Conservation (phyloP, 2,329 filamentous ascomycete species). For the Ramularia collo-cygni region DNA sequence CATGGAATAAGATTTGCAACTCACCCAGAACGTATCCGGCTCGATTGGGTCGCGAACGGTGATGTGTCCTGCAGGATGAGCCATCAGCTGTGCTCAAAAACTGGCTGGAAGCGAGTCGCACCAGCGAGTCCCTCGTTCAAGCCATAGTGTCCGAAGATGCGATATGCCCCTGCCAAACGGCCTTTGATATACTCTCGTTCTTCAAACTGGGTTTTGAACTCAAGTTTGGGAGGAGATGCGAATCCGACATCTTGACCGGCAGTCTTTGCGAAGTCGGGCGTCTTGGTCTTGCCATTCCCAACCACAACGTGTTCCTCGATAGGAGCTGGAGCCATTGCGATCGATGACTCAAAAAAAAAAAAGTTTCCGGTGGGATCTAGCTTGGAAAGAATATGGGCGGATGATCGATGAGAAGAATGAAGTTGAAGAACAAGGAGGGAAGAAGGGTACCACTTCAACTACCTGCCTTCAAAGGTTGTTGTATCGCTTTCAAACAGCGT, state of each 20-base stretch:
- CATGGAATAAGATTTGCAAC: too few species aligned
- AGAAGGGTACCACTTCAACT: too few species aligned
- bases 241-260: constrained; percentile 11
- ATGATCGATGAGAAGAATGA: too few species aligned
- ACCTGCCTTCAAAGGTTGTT: too few species aligned
- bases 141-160: constrained; percentile 31
- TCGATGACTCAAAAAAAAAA: too few species aligned
- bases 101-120: too few species aligned
- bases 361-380: too few species aligned
- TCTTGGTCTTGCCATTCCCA: constrained; percentile 1
- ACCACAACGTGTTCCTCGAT: too few species aligned
- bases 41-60: constrained; percentile 33
- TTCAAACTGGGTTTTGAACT: constrained; percentile 18
- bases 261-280: constrained; percentile 8
- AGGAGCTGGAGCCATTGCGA: too few species aligned
- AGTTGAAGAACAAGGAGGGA: too few species aligned
- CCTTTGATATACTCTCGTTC: constrained; percentile 31
- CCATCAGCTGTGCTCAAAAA: constrained; percentile 1
- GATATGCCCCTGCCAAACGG: constrained; percentile 33
- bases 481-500: too few species aligned
- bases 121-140: constrained; percentile 24
- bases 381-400: too few species aligned
- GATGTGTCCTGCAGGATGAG: constrained; percentile 29
- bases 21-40: constrained; percentile 26
- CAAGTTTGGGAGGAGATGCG: constrained; percentile 3